Base-by-base conservation (phyloP, 768 basidiomycete genomes). In the Mycena pura region DNA sequence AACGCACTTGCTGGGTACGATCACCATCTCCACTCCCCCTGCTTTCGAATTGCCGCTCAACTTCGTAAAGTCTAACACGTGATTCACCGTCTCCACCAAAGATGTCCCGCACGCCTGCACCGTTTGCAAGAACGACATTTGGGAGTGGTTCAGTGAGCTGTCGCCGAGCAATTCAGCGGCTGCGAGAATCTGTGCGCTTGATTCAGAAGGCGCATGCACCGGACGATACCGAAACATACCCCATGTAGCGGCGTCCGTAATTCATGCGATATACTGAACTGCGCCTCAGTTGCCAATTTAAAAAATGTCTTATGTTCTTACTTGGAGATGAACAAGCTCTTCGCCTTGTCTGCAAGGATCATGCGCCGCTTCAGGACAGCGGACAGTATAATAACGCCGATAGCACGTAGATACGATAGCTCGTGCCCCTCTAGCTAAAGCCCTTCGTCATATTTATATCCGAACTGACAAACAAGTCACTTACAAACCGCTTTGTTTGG, bases 51-150 rank as follows among this genome's bases (percentile, higher is more conserved):
- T 92, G 21, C 94, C 95, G 62, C 92, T 95, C 22, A 96, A 82
- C 70, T 98, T 98, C 28, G 95, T 96, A 70, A 96, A 98, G 72
- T 98, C 96, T 25, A 98, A 79, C 6, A 98, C 96, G 67, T 98
- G 96, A 70, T 97, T 97, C 47, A 98, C 95, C 0, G 95, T 96
- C 78, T 98, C 96, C 39, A 96, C 93, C 1, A 98, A 83, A 1
- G 93, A 94, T n/a, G 91, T 96, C 14, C 95, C 95, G 70, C 95
- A 97, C 6, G 93, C 95, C 72, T 95, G 92, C 1, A 97, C 92
- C 0, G 96, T 97, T 70, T 95, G 91, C 48, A 97, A 77, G 78
- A 95, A 96, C 0, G 95, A 93, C 10, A 79, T 72, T 73, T 98
- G 96, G 13, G 88, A 87, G 45, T 91, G 87, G 69, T 87, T 90